Conservation (phyloP, 352 stramenopile species). For the Globisporangium sylvaticum region DNA sequence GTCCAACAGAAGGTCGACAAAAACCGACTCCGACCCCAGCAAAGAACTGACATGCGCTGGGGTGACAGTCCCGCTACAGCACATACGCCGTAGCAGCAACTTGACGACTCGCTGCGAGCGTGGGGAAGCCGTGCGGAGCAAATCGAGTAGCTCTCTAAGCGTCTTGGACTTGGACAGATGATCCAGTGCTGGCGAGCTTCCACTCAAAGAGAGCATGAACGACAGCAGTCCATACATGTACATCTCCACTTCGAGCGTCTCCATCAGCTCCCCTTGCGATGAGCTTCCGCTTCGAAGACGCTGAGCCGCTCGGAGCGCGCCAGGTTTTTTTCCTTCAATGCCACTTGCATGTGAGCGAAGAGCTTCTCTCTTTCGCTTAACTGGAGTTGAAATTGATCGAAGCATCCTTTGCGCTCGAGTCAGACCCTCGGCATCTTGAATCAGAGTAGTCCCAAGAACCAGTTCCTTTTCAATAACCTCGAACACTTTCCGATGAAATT, state of each 20-base stretch:
- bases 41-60: constrained; percentile 63
- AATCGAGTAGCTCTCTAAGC: constrained; percentile 70
- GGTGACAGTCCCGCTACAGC: constrained; percentile 61
- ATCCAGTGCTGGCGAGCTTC: constrained; percentile 47
- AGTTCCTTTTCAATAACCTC: constrained; percentile 83
- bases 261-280: constrained; percentile 39
- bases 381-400: constrained; percentile 74
- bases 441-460: constrained; percentile 57
- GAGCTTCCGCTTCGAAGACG: constrained; percentile 29
- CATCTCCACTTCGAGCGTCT: constrained; percentile 77
- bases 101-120: constrained; percentile 82
- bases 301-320: neutral
- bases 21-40: constrained; percentile 72
- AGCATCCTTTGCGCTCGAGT: constrained; percentile 78
- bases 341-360: constrained; percentile 47
- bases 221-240: constrained; percentile 65
- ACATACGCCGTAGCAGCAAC: constrained; percentile 67
- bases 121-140: constrained; percentile 72
- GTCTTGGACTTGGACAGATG: constrained; percentile 60
- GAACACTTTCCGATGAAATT: constrained; percentile 85
- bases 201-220: constrained; percentile 81
- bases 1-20: constrained; percentile 83
- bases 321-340: constrained; percentile 17
- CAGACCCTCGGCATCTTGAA: constrained; percentile 70
- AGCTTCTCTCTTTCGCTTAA: constrained; percentile 41